Evolutionary conservation across 331 rosid genomes (phyloP).

Genomic region (Quercus lobata): DNA sequence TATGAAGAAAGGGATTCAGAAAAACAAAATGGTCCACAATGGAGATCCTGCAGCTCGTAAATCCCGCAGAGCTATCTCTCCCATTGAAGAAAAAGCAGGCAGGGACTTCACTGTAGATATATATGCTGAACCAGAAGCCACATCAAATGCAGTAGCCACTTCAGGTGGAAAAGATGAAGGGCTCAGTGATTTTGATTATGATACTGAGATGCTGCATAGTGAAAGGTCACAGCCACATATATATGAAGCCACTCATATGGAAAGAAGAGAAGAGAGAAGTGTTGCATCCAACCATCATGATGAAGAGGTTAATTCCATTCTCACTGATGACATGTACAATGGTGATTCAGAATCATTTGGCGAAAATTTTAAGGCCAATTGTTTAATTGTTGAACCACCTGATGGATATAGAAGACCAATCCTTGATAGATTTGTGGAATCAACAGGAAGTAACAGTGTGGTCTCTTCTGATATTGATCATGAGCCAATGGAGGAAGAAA

Average conservation of each 20-base stretch:
- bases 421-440: constrained; percentile 8
- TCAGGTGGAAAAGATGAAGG: constrained; percentile 2
- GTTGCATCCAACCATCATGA: background rate
- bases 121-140: background rate
- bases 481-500: constrained; percentile 25
- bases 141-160: background rate
- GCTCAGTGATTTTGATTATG: no score
- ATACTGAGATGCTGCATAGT: no score
- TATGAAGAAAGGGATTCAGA: constrained; percentile 35
- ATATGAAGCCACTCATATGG: background rate
- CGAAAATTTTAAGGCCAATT: background rate
- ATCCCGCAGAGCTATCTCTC: background rate
- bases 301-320: background rate
- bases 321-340: background rate
- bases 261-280: background rate
- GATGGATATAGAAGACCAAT: background rate
- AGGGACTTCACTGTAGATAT: background rate
- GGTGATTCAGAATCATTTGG: constrained; percentile 5
- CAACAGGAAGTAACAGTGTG: constrained; percentile 14
- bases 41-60: constrained; percentile 20
- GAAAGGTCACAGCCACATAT: no score
- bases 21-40: constrained; percentile 8
- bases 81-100: constrained; percentile 8
- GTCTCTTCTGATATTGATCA: constrained; percentile 21
- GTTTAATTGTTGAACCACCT: background rate